Evolutionary conservation across 169 alveolate genomes (phyloP).

Genomic region (Plasmodium chabaudi): DNA sequence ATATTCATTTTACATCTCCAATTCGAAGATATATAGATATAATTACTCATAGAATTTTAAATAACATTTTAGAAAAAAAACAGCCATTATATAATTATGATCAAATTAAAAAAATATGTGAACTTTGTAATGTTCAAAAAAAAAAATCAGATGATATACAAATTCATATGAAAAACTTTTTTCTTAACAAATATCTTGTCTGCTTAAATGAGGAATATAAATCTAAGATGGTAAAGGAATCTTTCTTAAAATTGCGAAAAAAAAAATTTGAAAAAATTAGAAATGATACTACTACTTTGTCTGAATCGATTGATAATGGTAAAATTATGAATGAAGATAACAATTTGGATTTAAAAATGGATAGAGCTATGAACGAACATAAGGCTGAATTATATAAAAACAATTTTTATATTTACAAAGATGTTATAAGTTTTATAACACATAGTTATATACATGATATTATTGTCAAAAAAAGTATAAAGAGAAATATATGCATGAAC

Average conservation of each 20-base stretch:
- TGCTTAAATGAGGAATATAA: conserved; percentile 30
- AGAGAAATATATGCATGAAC: conserved; percentile 51
- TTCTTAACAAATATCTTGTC: conserved; percentile 83
- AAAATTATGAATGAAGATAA: conserved; percentile 30
- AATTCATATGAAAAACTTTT: conserved; percentile 81
- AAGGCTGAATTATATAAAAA: conserved; percentile 12
- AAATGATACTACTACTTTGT: no score
- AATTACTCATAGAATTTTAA: conserved; percentile 95
- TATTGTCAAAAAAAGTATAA: conserved; percentile 37
- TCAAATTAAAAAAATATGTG: conserved; percentile 78
- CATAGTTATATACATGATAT: conserved; percentile 70
- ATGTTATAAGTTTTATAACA: conserved; percentile 39
- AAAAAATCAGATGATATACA: conserved; percentile 87
- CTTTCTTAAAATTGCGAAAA: background rate
- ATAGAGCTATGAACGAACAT: background rate
- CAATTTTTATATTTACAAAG: conserved; percentile 31
- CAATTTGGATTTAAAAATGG: background rate
- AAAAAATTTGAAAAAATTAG: no score
- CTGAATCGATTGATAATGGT: background rate
- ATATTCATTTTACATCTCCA: conserved; percentile 99
- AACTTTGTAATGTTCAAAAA: conserved; percentile 86
- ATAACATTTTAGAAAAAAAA: conserved; percentile 31
- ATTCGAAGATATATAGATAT: conserved; percentile 99
- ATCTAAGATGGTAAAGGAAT: background rate
- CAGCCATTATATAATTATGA: conserved; percentile 45